phyloP scores from a whole-genome alignment of 805 yeast genomes.

The Kodamaea restingae region DNA sequence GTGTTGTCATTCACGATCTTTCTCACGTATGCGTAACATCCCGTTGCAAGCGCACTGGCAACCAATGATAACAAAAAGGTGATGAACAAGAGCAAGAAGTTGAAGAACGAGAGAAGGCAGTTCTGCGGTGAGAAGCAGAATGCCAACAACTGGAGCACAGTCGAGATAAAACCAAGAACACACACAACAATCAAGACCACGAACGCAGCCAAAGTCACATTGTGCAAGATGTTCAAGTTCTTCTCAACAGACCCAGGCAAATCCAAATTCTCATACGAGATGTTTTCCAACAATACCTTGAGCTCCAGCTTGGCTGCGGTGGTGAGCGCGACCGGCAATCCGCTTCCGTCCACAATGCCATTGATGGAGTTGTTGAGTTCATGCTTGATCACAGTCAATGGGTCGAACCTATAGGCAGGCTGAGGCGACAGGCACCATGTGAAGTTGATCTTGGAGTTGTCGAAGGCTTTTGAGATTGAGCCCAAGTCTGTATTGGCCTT shows the following conservation, averaged over 20 bases:
- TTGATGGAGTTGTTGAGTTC: constrained; percentile 29
- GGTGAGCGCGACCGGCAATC: constrained; percentile 16
- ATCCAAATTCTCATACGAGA: constrained; percentile 30
- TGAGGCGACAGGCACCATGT: constrained; percentile 53
- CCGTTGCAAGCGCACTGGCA: constrained; percentile 60
- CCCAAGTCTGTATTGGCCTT: neutral
- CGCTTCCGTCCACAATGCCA: constrained; percentile 21
- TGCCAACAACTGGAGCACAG: constrained; percentile 44
- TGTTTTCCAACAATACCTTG: constrained; percentile 18
- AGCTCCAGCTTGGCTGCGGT: constrained; percentile 16
- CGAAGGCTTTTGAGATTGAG: constrained; percentile 18
- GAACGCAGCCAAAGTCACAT: constrained; percentile 56
- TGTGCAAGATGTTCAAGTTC: constrained; percentile 43
- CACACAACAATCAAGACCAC: constrained; percentile 27
- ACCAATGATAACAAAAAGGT: constrained; percentile 44
- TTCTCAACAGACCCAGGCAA: constrained; percentile 54
- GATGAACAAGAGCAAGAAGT: constrained; percentile 39
- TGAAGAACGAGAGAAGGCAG: constrained; percentile 44
- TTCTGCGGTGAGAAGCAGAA: constrained; percentile 41
- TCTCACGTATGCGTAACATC: constrained; percentile 48
- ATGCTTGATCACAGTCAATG: constrained; percentile 33
- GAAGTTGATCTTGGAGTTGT: constrained; percentile 27
- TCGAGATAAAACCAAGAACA: constrained; percentile 41
- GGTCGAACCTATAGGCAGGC: constrained; percentile 55
- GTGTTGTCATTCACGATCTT: constrained; percentile 48